A percentile compares a stretch with the other conserved stretches of the same genome.
Evolutionary conservation across 768 basidiomycete genomes (phyloP).

Genomic region (Sistotremastrum niveocremeum): DNA sequence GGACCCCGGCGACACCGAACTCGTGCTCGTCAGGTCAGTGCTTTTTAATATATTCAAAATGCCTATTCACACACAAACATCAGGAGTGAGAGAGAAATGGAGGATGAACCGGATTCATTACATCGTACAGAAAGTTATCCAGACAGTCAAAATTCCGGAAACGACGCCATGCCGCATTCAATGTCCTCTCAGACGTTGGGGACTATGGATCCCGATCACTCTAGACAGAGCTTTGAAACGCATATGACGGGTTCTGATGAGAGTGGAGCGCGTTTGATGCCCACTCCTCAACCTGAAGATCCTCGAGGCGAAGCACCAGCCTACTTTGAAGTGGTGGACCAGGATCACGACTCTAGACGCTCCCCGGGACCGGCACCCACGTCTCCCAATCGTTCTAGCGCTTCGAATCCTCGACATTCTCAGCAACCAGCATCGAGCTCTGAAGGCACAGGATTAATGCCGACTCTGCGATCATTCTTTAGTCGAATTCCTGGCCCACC

Average conservation of each 20-base stretch:
- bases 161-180: background rate
- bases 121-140: background rate
- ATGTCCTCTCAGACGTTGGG: background rate
- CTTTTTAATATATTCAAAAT: background rate
- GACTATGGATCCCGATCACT: background rate
- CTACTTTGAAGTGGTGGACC: slow-evolving; percentile 42
- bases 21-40: slow-evolving; percentile 47
- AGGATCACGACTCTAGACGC: slow-evolving; percentile 8
- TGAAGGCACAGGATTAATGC: no score
- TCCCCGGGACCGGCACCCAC: background rate
- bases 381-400: background rate
- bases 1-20: slow-evolving; percentile 71
- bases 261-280: slow-evolving; percentile 9
- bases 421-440: no score
- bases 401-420: no score
- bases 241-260: slow-evolving; percentile 5
- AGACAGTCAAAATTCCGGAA: background rate
- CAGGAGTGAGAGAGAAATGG: background rate
- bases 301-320: slow-evolving; percentile 53
- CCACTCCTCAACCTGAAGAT: slow-evolving; percentile 15
- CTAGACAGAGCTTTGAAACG: background rate
- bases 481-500: no score
- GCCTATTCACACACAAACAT: background rate
- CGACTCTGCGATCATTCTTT: no score
- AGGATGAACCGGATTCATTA: background rate